phyloP scores from a whole-genome alignment of 2,329 filamentous ascomycete genomes.

The Byssochlamys sp. region DNA sequence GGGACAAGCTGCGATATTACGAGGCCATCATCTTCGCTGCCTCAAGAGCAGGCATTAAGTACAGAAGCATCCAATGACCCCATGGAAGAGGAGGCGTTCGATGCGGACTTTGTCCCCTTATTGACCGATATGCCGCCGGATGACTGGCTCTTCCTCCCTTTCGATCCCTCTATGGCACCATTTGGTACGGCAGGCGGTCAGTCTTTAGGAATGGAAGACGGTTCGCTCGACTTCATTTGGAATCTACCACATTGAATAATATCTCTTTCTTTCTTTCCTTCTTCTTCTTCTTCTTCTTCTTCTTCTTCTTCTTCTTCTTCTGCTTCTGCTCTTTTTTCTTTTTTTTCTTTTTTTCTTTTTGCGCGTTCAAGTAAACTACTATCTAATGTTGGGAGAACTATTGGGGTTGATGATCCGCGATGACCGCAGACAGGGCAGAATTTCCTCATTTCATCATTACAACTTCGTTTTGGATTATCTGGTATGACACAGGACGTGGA shows the following conservation, averaged over 20 bases:
- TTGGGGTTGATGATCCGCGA: too few relatives aligned
- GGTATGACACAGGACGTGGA: too few relatives aligned
- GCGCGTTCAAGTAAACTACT: too few relatives aligned
- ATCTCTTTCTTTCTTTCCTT: background rate
- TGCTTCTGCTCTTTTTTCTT: too few relatives aligned
- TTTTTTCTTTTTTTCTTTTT: too few relatives aligned
- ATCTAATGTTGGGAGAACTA: too few relatives aligned
- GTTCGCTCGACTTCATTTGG: conserved; percentile 35
- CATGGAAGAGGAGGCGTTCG: background rate
- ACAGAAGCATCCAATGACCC: background rate
- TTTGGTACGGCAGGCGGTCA: conserved; percentile 31
- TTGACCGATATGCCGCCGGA: conserved; percentile 25
- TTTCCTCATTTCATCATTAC: too few relatives aligned
- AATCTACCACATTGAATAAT: conserved; percentile 29
- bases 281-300: too few relatives aligned
- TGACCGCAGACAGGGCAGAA: too few relatives aligned
- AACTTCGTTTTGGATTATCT: too few relatives aligned
- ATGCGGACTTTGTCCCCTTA: background rate
- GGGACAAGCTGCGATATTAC: conserved; percentile 6
- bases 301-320: too few relatives aligned
- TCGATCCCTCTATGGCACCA: conserved; percentile 36
- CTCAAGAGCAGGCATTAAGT: conserved; percentile 1
- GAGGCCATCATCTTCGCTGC: conserved; percentile 6
- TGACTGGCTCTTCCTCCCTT: conserved; percentile 35
- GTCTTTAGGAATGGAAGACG: conserved; percentile 32